Conservation (phyloP, 441 rosid genomes). For the Cnidoscolus chayamansa region DNA sequence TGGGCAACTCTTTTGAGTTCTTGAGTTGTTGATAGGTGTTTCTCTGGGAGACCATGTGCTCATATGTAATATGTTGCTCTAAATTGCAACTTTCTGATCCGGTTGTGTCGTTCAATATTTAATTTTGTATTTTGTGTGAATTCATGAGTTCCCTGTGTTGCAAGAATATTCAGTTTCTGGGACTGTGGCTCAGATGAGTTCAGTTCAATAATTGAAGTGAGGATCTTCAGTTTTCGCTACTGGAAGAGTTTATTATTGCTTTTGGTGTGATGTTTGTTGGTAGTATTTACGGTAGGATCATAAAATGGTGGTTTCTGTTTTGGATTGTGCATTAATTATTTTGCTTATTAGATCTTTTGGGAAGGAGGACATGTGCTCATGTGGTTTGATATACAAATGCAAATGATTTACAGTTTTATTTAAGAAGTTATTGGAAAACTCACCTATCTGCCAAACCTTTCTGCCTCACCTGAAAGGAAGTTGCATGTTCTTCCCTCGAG, state of each 20-base stretch:
- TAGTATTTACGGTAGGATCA: neutral
- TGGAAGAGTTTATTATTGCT: conserved; percentile 3
- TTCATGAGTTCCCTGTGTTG: neutral
- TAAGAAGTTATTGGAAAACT: neutral
- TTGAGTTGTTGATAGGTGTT: neutral
- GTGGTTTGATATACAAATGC: neutral
- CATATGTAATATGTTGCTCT: neutral
- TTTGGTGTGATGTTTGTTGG: neutral
- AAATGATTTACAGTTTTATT: neutral
- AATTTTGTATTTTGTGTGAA: neutral
- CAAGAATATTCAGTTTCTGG: neutral
- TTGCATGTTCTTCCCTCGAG: neutral
- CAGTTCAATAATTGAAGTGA: neutral
- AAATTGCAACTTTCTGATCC: neutral
- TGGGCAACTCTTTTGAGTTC: neutral
- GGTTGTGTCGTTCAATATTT: no score
- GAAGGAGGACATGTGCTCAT: neutral
- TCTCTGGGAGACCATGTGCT: neutral
- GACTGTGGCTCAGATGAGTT: neutral
- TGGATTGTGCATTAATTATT: neutral
- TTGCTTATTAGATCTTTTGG: neutral
- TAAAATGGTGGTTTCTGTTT: neutral
- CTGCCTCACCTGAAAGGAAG: neutral
- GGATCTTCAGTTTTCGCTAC: neutral
- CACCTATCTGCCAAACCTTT: no score